phyloP scores from a whole-genome alignment of 257 asterid species.

The Haberlea rhodopensis region DNA sequence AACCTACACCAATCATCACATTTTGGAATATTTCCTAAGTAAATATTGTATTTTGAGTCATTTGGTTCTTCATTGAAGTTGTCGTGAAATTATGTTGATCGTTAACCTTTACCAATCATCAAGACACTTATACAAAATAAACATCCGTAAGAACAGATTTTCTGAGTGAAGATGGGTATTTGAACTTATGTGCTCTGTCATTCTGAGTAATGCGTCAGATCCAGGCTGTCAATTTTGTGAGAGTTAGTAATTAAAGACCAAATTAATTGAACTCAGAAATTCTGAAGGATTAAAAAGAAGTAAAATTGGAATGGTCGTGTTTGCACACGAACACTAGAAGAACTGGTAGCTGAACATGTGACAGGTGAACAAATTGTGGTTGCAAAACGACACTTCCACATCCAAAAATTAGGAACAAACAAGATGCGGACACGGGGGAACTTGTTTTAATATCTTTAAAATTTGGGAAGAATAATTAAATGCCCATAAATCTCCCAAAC shows the following conservation, averaged over 20 bases:
- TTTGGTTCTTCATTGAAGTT: conserved; percentile 10
- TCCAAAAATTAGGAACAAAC: too few relatives aligned
- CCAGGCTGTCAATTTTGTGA: neutral
- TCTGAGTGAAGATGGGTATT: conserved; percentile 9
- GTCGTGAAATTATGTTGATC: conserved; percentile 20
- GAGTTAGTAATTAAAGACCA: neutral
- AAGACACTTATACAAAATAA: neutral
- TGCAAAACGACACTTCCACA: neutral
- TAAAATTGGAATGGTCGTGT: neutral
- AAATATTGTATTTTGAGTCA: conserved; percentile 2
- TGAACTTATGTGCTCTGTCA: neutral
- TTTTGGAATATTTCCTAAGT: neutral
- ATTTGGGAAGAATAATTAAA: too few relatives aligned
- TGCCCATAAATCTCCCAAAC: neutral
- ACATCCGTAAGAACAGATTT: conserved; percentile 1
- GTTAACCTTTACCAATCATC: conserved; percentile 7
- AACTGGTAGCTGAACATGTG: neutral
- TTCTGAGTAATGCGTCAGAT: neutral
- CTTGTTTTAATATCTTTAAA: neutral
- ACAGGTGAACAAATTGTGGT: neutral
- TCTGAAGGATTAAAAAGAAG: neutral
- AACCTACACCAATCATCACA: neutral
- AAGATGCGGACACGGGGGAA: neutral
- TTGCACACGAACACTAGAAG: neutral
- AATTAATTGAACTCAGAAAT: neutral